Evolutionary conservation across 1,284 basidiomycete genomes (phyloP).

Genomic region (Rhodotorula glutinis): DNA sequence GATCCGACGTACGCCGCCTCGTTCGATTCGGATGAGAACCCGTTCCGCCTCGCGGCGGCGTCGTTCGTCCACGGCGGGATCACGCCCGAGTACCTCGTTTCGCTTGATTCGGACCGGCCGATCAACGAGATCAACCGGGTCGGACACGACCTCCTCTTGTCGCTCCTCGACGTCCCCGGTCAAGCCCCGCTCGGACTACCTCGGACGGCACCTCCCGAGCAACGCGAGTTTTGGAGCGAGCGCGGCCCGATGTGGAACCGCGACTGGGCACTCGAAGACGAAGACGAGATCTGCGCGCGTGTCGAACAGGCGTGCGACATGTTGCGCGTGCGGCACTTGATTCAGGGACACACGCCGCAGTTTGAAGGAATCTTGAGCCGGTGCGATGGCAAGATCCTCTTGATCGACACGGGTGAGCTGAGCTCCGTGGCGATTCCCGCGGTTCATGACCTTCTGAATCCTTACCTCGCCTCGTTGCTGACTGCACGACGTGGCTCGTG

Average conservation of each 20-base stretch:
- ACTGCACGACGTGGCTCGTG: too few species aligned
- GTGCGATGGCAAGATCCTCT: conserved; percentile 80
- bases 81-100: conserved; percentile 35
- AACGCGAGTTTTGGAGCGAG: conserved; percentile 65
- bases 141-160: conserved; percentile 18
- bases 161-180: conserved; percentile 56
- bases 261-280: conserved; percentile 73
- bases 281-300: conserved; percentile 61
- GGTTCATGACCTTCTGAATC: neutral
- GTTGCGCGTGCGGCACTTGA: conserved; percentile 75
- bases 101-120: conserved; percentile 37
- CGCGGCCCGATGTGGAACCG: conserved; percentile 63
- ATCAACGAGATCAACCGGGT: conserved; percentile 35
- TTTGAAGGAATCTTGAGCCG: conserved; percentile 70
- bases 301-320: conserved; percentile 66
- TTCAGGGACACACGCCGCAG: conserved; percentile 92
- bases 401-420: conserved; percentile 66
- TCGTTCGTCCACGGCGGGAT: conserved; percentile 65
- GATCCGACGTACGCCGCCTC: conserved; percentile 50
- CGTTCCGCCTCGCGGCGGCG: conserved; percentile 66
- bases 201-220: conserved; percentile 60
- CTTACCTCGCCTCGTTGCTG: neutral
- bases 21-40: conserved; percentile 39
- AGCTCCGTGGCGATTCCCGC: neutral
- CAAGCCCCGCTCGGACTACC: conserved; percentile 59